These are phyloP conservation scores for Hsuehochloa calcarea DNA, from an alignment of 176 grass and related monocot genomes.

Conservation along the genomic window DNA sequence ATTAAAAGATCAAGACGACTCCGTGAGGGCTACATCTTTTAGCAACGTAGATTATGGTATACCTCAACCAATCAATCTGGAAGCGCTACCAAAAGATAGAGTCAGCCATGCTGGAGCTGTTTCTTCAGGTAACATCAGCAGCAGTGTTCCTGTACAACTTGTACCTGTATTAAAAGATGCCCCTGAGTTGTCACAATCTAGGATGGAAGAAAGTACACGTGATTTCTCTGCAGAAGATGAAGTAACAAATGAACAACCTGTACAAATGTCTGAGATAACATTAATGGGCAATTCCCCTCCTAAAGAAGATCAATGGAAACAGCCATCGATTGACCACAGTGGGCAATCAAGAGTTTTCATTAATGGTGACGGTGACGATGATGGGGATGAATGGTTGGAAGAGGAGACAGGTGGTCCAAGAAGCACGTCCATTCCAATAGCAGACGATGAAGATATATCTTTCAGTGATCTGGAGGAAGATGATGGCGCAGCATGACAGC, in stretches of 20 bases:
- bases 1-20: slow-evolving; percentile 35
- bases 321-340: slow-evolving; percentile 17
- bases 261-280: slow-evolving; percentile 42
- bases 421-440: slow-evolving; percentile 44
- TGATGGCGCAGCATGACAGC: slow-evolving; percentile 40
- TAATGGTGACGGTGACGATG: slow-evolving; percentile 33
- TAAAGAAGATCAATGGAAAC: slow-evolving; percentile 33
- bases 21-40: slow-evolving; percentile 12
- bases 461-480: slow-evolving; percentile 96
- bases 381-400: slow-evolving; percentile 77
- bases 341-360: slow-evolving; percentile 36
- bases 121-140: slow-evolving; percentile 32
- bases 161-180: slow-evolving; percentile 10
- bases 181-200: background rate
- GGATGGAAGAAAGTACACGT: slow-evolving; percentile 26
- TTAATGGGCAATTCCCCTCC: slow-evolving; percentile 41
- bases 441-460: slow-evolving; percentile 69
- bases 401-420: slow-evolving; percentile 50
- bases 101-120: slow-evolving; percentile 7
- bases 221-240: background rate
- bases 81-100: slow-evolving; percentile 3
- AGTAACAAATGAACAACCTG: slow-evolving; percentile 36
- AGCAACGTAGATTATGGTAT: slow-evolving; percentile 29
- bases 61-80: slow-evolving; percentile 13
- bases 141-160: slow-evolving; percentile 33